Evolutionary conservation across 2,329 filamentous ascomycete species (phyloP).

Genomic region (Calonectria henricotiae): DNA sequence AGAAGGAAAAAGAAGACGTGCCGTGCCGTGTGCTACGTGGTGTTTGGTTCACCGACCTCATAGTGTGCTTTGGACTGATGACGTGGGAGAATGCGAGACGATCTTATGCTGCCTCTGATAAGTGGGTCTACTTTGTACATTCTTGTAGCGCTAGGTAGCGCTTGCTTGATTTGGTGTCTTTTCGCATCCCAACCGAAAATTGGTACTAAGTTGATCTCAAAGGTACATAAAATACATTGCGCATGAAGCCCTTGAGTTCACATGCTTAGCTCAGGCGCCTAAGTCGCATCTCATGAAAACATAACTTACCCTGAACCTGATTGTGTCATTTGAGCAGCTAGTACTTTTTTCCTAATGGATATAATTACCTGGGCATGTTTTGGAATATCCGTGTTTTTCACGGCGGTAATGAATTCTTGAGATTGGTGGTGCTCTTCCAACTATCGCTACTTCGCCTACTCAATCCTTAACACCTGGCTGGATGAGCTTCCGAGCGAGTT

Average conservation of each 20-base stretch:
- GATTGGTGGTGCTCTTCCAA: too few relatives aligned
- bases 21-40: constrained; percentile 17
- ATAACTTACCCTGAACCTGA: constrained; percentile 22
- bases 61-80: constrained; percentile 32
- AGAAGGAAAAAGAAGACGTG: constrained; percentile 12
- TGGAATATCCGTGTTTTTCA: neutral
- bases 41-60: constrained; percentile 36
- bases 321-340: neutral
- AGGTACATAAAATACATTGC: constrained; percentile 12
- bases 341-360: neutral
- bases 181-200: neutral
- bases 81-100: constrained; percentile 32
- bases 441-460: too few relatives aligned
- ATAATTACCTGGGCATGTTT: too few relatives aligned
- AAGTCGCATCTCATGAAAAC: neutral
- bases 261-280: constrained; percentile 24
- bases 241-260: constrained; percentile 12
- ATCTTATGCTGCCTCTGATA: constrained; percentile 34
- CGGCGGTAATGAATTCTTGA: neutral
- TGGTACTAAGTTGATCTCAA: neutral
- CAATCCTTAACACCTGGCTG: too few relatives aligned
- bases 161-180: neutral
- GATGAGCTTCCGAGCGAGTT: neutral
- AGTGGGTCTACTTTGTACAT: constrained; percentile 14
- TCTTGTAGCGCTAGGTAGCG: constrained; percentile 10